Base-by-base conservation (phyloP, 116 monocot genomes). In the Phalaenopsis hybrid region DNA sequence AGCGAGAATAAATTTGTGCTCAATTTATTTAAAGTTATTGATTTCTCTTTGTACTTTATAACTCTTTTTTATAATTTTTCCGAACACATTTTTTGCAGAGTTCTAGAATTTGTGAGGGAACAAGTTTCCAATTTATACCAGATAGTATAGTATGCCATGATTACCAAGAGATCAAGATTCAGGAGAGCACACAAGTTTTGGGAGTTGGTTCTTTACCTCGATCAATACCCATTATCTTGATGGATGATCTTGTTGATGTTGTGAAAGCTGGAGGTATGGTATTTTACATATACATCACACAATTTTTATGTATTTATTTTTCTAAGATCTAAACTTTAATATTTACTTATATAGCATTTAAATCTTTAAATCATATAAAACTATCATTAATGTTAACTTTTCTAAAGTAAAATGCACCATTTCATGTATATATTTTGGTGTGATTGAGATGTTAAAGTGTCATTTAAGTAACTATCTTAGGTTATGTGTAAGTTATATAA, bases 131-230 rank as follows among this genome's bases (percentile, higher is more conserved):
- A 67, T 89, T 83, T 83, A 82, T 99, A 81, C 88, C 88, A 84
- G 91, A 90, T 72, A 95, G 89, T 49, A 92, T 92, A 79, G 84
- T 90, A 44, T 99, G 99, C 79, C 99, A 93, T 81, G 99, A 99
- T 87, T 99, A 99, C 77, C 99, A 99, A 79, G 99, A 99, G 81
- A 95, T 99, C 72, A 99, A 95, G 82, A 91, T 99, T 50, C 99
- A 99, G 86, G 99, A 99, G 78, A 91, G 90, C 82, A 85, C 90
- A 57, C 95, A 94, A 57, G 87, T 95, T 84, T 79, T 99, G 78
- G 91, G 91, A 63, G 88, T 99, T 87, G 99, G 99, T 55, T 93
- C 92, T 57, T 95, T 99, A 81, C 99, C 99, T 79, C 99, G 99
- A 74, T 95, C 99, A 58, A 91, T 99, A 84, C 95, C 92, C 79